Evolutionary conservation across 192 early-diverging fungal species (phyloP), one percentile per base, ranked within the genome.

Genomic region (Mortierella alpina): DNA sequence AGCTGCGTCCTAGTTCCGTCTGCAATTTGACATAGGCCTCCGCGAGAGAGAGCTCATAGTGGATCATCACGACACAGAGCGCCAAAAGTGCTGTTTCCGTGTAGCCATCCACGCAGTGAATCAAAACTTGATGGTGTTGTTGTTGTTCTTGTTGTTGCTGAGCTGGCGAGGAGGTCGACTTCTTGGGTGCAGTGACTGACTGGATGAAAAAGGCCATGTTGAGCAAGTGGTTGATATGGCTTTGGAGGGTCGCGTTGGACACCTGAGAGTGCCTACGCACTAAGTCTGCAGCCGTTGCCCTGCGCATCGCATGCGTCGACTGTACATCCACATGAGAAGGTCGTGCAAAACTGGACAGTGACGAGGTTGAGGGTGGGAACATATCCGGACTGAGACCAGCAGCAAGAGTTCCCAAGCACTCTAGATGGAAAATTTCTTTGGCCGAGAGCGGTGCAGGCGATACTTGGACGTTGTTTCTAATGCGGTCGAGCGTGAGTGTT

Each of bases 41-140:
- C 0, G 87, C 86, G 50, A 90, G 73, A 31, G 67, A 63, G 55
- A 87, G 45, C 59, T 72, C 67, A 53, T 84, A 71, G 1, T 84
- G 70, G 46, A 84, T 85, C 87, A 90, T 90, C 17, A 90, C 47
- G 54, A 84, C 82, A 17, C 75, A 68, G 10, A 90, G 64, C 0
- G 79, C 79, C 7, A 90, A 51, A 22, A 88, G 41, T 46, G 86
- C 86, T 2, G 84, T 84, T 62, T 90, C 89, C 1, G 89, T 88
- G 48, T 90, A 90, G 15, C 87, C 89, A 46, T 90, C 89, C 9
- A 84, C 67, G 49, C 87, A 90, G 66, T 90, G 85, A 59, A 90
- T 87, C 20, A 90, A 64, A 23, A 88, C 78, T 17, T 73, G 83
- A 17, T 73, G 79, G 14, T 59, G 64, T 31, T 46, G 52, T 61